phyloP scores from a whole-genome alignment of 2,329 filamentous ascomycete species.

The Paracorniculantispora psalliotae region DNA sequence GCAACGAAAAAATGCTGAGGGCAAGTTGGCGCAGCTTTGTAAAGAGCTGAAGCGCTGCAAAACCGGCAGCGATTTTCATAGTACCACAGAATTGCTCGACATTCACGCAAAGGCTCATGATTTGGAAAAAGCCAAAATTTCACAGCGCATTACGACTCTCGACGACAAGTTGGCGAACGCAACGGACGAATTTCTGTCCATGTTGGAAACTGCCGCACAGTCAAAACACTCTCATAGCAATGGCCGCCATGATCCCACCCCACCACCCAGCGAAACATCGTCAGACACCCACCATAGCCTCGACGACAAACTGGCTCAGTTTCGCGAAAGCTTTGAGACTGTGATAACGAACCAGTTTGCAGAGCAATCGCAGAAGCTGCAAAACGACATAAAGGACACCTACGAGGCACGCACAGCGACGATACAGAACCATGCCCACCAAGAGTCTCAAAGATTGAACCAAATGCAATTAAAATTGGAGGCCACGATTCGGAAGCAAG shows the following conservation, averaged over 20 bases:
- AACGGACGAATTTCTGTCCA: neutral
- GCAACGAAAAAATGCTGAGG: conserved; percentile 1
- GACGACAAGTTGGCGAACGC: neutral
- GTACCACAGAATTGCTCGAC: neutral
- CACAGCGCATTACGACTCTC: neutral
- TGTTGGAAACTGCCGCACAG: neutral
- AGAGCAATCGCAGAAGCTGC: neutral
- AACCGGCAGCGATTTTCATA: neutral
- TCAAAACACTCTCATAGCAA: neutral
- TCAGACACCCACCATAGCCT: neutral
- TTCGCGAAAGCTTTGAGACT: neutral
- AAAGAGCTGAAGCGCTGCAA: conserved; percentile 1
- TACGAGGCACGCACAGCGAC: neutral
- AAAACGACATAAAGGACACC: neutral
- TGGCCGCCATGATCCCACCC: neutral
- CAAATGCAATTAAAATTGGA: neutral
- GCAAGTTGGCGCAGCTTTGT: neutral
- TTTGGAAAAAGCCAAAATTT: neutral
- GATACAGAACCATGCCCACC: neutral
- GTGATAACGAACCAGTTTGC: neutral
- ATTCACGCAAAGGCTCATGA: neutral
- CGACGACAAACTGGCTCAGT: neutral
- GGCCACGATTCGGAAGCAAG: neutral
- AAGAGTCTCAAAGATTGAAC: neutral
- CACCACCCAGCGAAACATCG: conserved; percentile 4